Percentiles rank a stretch among this genome's conserved stretches.
These are phyloP conservation scores for Streptanthus diversifolius DNA, from an alignment of 345 rosid genomes.

Conservation along the genomic window DNA sequence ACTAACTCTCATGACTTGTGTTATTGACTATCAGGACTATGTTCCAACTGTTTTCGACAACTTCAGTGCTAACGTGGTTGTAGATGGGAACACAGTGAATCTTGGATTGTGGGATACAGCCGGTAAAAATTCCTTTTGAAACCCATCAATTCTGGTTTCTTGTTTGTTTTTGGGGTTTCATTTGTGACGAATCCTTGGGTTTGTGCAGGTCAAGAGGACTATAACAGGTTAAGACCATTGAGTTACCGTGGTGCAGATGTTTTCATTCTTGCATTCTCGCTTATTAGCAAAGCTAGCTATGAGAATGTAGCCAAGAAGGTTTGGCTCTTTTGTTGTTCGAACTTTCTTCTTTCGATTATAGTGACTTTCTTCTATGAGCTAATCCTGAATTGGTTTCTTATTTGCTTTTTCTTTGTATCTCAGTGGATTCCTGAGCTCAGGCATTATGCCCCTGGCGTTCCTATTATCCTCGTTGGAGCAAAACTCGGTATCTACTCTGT, in stretches of 20 bases:
- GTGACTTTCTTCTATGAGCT: background rate
- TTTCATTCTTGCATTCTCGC: constrained; percentile 92
- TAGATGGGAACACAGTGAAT: constrained; percentile 89
- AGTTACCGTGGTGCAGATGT: constrained; percentile 96
- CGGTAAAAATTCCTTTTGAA: constrained; percentile 44
- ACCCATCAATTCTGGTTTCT: background rate
- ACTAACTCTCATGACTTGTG: constrained; percentile 6
- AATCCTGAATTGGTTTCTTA: background rate
- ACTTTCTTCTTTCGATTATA: background rate
- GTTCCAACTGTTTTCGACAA: constrained; percentile 97
- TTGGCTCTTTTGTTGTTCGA: background rate
- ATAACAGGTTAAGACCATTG: constrained; percentile 81
- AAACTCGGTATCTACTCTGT: constrained; percentile 56
- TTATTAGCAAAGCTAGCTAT: constrained; percentile 98
- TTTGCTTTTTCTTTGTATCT: constrained; percentile 2
- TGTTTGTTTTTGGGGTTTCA: background rate
- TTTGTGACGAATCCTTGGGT: constrained; percentile 1
- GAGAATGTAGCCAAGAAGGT: constrained; percentile 97
- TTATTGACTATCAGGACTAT: constrained; percentile 64
- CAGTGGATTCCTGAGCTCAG: constrained; percentile 96
- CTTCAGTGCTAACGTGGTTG: constrained; percentile 97
- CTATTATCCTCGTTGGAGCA: constrained; percentile 80
- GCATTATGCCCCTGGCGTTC: constrained; percentile 92
- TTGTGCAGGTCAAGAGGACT: constrained; percentile 86
- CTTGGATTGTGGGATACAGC: constrained; percentile 97